Evolutionary conservation across 78 protist species (phyloP), one percentile per base, ranked within the genome.

Genomic region (Dictyostelium intermedium): DNA sequence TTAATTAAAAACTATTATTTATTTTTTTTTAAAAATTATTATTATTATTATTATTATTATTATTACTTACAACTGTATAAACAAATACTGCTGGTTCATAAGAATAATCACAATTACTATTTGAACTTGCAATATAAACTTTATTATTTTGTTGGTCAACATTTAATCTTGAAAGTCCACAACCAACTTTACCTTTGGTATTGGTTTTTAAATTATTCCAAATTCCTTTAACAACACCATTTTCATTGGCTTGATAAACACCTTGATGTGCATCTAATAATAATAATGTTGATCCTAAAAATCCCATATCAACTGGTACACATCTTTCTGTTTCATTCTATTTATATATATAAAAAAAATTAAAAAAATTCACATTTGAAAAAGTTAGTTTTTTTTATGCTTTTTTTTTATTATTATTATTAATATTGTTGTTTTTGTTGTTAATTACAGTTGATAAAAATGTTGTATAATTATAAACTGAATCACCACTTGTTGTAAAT

Each of bases 251-350:
- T 32, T 80, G 73, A 60, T 69, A 89, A 13, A 89, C 50, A 70
- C 94, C 94, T 80, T 80, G 85, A 45, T 63, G 72, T 20, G 61
- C 27, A 66, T 89, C 94, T 9, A 89, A 81, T 16, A 89, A 61
- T 35, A 89, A 89, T 25, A 89, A 80, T 43, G 56, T 16, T 20
- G 43, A 14, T 47, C 73, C 63, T 39, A 89, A 69, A 70, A 89
- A 89, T 80, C 66, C 94, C 11, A 89, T 63, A 80, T 89, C 94
- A 16, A 25, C 35, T 61, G 94, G 74, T 25, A 89, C 43, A 77
- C 92, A 86, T 86, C 84, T 73, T 37, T 34, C 35, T 23, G 83
- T 16, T 60, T 23, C 18, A 50, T 73, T 34, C 91, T 72, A 30
- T 20, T 11, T 1, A n/a, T n/a, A n/a, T n/a, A n/a, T n/a, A n/a